phyloP scores from a whole-genome alignment of 768 basidiomycete genomes.

The Russula compacta region DNA sequence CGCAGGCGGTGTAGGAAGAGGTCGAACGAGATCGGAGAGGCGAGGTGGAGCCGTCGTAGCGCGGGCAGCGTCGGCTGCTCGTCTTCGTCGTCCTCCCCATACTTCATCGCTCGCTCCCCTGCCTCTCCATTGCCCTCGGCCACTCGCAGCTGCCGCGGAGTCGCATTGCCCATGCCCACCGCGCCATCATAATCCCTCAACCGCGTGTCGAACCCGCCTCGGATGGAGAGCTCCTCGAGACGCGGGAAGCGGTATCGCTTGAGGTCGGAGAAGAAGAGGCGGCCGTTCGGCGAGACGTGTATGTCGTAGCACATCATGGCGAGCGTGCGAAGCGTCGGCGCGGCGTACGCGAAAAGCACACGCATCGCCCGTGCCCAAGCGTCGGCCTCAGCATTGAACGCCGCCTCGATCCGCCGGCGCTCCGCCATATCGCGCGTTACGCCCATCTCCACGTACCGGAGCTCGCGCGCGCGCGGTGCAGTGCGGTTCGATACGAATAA shows the following conservation, averaged over 20 bases:
- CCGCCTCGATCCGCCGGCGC: constrained; percentile 8
- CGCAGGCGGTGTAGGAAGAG: constrained; percentile 16
- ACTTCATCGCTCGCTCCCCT: neutral
- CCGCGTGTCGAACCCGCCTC: constrained; percentile 18
- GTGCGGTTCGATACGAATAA: constrained; percentile 17
- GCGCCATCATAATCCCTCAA: constrained; percentile 9
- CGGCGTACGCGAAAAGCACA: constrained; percentile 13
- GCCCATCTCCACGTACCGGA: constrained; percentile 13
- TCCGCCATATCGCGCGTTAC: constrained; percentile 10
- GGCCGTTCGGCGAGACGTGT: constrained; percentile 16
- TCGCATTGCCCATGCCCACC: neutral
- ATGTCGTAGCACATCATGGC: constrained; percentile 19
- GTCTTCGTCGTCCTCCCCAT: neutral
- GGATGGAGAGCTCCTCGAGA: constrained; percentile 17
- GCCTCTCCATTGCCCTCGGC: neutral
- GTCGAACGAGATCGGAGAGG: constrained; percentile 18
- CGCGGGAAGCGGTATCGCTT: constrained; percentile 7
- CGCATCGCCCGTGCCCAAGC: constrained; percentile 13
- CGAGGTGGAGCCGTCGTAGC: constrained; percentile 16
- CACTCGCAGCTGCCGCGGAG: neutral
- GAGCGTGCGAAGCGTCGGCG: constrained; percentile 17
- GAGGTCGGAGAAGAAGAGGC: constrained; percentile 18
- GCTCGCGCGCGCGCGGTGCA: constrained; percentile 3
- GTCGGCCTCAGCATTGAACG: constrained; percentile 17
- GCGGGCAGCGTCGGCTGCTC: constrained; percentile 3